Evolutionary conservation across 805 yeast genomes (phyloP).

Genomic region (Suhomyces kilbournensis): DNA sequence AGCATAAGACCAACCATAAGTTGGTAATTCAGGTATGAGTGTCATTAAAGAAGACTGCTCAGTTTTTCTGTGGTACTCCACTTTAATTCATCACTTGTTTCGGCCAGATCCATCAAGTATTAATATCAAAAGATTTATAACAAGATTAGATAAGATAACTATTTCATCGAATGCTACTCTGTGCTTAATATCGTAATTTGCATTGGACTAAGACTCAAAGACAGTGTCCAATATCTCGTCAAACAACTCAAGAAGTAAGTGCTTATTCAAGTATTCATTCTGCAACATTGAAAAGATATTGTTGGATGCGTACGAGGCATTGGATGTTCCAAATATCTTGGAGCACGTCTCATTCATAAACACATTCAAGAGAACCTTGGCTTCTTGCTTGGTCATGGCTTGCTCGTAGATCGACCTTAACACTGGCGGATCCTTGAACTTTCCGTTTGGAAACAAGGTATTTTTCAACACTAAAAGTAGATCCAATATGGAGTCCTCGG

Average conservation of each 20-base stretch:
- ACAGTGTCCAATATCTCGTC: conserved; percentile 55
- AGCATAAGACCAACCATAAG: no score
- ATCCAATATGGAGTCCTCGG: conserved; percentile 47
- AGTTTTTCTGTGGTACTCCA: no score
- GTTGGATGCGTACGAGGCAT: conserved; percentile 60
- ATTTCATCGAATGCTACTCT: no score
- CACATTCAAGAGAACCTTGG: conserved; percentile 52
- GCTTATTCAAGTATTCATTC: conserved; percentile 66
- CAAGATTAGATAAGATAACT: no score
- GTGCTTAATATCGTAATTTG: no score
- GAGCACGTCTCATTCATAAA: conserved; percentile 65
- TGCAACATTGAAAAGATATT: conserved; percentile 67
- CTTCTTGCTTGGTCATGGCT: conserved; percentile 53
- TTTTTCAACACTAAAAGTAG: conserved; percentile 20
- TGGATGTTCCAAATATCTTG: conserved; percentile 67
- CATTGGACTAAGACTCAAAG: no score
- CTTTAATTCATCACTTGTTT: no score
- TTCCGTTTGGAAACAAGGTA: conserved; percentile 44
- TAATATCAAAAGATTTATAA: no score
- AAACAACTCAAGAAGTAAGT: conserved; percentile 54
- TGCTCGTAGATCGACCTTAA: conserved; percentile 52
- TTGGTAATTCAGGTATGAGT: no score
- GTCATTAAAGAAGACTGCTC: no score
- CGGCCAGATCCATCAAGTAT: no score
- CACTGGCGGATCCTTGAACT: conserved; percentile 44